These are phyloP conservation scores for Trypanosoma congolense DNA, from an alignment of 208 protist species.

Conservation along the genomic window DNA sequence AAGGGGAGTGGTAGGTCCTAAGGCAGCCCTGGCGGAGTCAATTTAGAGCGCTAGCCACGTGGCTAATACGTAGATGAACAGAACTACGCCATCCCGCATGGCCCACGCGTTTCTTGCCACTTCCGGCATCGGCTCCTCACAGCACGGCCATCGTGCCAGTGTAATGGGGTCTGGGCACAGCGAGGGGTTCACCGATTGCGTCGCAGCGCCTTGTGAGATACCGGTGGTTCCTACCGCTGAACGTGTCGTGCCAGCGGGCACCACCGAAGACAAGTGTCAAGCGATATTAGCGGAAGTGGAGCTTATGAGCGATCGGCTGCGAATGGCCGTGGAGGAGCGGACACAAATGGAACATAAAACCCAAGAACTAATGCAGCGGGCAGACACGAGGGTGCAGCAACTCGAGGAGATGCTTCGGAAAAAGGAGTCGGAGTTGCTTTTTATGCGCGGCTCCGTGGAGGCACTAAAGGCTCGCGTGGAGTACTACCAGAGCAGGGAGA, in stretches of 20 bases:
- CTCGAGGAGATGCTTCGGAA: conserved; percentile 5
- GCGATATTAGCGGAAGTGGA: conserved; percentile 21
- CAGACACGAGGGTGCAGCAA: not conserved
- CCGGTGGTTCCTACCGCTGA: too few relatives aligned
- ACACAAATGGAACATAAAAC: not conserved
- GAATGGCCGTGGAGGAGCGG: not conserved
- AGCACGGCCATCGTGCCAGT: not conserved
- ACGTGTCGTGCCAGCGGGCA: too few relatives aligned
- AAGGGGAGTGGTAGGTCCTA: conserved; percentile 12
- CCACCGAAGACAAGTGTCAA: conserved; percentile 10
- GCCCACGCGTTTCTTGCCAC: not conserved
- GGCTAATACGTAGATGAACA: not conserved
- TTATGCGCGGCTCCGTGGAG: not conserved
- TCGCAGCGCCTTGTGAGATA: not conserved
- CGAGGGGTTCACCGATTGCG: not conserved
- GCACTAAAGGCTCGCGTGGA: not conserved
- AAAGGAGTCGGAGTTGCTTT: conserved; percentile 3
- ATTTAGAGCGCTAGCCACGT: too few relatives aligned
- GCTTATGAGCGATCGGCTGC: conserved; percentile 4
- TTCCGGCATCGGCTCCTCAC: not conserved
- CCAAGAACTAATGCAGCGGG: not conserved
- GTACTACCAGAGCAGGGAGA: not conserved
- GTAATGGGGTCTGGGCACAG: not conserved
- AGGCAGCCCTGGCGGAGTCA: too few relatives aligned
- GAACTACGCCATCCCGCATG: not conserved